These are phyloP conservation scores for Aquilaria yunnanensis DNA, from an alignment of 345 rosid genomes.

Conservation along the genomic window DNA sequence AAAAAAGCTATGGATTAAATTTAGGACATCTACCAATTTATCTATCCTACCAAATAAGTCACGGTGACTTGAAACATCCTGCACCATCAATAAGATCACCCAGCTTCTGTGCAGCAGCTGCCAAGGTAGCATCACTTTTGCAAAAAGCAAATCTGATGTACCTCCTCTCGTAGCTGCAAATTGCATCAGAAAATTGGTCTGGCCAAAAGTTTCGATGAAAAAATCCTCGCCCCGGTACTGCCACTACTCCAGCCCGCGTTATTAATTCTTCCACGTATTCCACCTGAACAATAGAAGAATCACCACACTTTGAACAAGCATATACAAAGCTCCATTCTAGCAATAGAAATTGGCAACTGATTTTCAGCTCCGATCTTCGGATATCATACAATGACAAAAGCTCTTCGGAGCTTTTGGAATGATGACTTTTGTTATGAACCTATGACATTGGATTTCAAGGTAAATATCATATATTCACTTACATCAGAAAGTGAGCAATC, in stretches of 20 bases:
- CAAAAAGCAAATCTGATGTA: constrained; percentile 57
- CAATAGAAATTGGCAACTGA: not conserved
- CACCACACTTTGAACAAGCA: not conserved
- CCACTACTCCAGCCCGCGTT: constrained; percentile 48
- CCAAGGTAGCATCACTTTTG: constrained; percentile 39
- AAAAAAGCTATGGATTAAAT: too few species aligned
- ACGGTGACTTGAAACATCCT: constrained; percentile 3
- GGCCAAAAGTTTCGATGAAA: constrained; percentile 21
- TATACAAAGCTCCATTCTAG: not conserved
- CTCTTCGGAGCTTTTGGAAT: not conserved
- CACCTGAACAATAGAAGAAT: constrained; percentile 23
- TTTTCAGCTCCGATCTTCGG: not conserved
- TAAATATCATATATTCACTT: constrained; percentile 5
- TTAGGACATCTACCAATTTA: not conserved
- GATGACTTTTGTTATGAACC: not conserved
- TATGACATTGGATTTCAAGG: not conserved
- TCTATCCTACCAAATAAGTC: not conserved
- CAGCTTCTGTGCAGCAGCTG: constrained; percentile 39
- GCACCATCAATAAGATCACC: constrained; percentile 16
- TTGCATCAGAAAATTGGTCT: constrained; percentile 8
- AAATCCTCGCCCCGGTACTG: constrained; percentile 50
- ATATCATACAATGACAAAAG: not conserved
- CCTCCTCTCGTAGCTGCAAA: constrained; percentile 20
- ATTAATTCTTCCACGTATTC: constrained; percentile 41
- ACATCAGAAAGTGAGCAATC: constrained; percentile 41